Evolutionary conservation across 177 flowering plant species (phyloP).

Genomic region (Vitis hybrid): DNA sequence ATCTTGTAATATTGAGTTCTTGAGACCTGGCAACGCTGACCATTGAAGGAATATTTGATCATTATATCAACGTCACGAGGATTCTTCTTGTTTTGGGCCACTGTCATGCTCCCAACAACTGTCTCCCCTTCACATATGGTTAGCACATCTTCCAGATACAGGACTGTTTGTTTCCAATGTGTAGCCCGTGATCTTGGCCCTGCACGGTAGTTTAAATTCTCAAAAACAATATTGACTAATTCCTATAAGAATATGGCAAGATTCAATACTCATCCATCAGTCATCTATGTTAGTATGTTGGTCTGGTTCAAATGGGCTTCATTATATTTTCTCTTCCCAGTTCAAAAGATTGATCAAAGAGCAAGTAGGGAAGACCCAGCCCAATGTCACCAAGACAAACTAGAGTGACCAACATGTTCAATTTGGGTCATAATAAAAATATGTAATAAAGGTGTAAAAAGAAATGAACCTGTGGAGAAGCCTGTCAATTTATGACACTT

Average conservation of each 20-base stretch:
- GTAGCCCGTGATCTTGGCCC: slow-evolving; percentile 90
- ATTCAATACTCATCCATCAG: too few relatives aligned
- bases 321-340: too few relatives aligned
- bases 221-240: background rate
- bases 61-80: slow-evolving; percentile 90
- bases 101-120: slow-evolving; percentile 77
- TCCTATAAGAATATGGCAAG: too few relatives aligned
- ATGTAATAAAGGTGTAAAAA: background rate
- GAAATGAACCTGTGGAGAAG: slow-evolving; percentile 84
- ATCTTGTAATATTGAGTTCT: slow-evolving; percentile 75
- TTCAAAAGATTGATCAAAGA: too few relatives aligned
- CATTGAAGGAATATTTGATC: slow-evolving; percentile 74
- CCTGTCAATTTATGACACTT: slow-evolving; percentile 87
- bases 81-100: slow-evolving; percentile 87
- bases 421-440: background rate
- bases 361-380: too few relatives aligned
- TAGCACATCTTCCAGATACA: slow-evolving; percentile 91
- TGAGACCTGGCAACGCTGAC: slow-evolving; percentile 56
- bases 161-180: slow-evolving; percentile 97
- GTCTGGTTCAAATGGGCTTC: too few relatives aligned
- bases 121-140: slow-evolving; percentile 90
- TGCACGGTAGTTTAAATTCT: slow-evolving; percentile 27
- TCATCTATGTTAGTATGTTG: too few relatives aligned
- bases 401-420: background rate
- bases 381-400: too few relatives aligned